Base-by-base conservation (phyloP, 106 monocot species). In the Platanthera zijinensis region DNA sequence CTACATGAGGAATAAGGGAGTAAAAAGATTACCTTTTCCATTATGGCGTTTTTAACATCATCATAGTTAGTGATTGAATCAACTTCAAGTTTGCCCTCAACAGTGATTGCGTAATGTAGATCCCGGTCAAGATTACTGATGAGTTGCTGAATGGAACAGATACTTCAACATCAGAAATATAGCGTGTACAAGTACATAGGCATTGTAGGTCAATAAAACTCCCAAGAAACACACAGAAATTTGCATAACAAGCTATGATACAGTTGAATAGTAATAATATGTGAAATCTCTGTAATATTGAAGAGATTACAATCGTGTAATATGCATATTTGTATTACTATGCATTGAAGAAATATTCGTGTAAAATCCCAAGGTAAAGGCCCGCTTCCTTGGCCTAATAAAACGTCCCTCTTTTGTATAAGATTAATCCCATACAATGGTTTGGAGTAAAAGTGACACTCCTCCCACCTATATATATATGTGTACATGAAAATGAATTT, bases 111-210 rank as follows among this genome's bases (percentile, higher is more conserved):
- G 83, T 92, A 99, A 79, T 99, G 94, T 17, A 99, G 78, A 81
- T 99, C 97, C 76, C 97, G 97, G 80, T 99, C 97, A 84, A 99
- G 83, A 85, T 94, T 99, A 48, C 32, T 73, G 63, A 99, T 99
- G 77, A 99, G 75, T 89, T 88, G 83, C 97, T 99, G 87, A 84
- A 50, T 70, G 57, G 11, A 66, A 10, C 50, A 46, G 25, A 62
- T 51, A 8, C 48, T 10, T 14, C 21, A 48, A 25, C 21, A 54
- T 80, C 73, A 78, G 50, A 75, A 75, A 56, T 51, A 75, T 70
- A 7, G 5, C 48, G 48, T 47, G 46, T 15, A 32, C 5, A 66
- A 66, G 66, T 66, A 66, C 25, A 66, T 66, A 32, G 11, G 5
- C 9, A 32, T 32, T 66, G 32, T 32, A 66, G 5, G 32, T 30